These are phyloP conservation scores for Ceratocystis harringtonii DNA, from an alignment of 2,329 filamentous ascomycete species.

Conservation along the genomic window DNA sequence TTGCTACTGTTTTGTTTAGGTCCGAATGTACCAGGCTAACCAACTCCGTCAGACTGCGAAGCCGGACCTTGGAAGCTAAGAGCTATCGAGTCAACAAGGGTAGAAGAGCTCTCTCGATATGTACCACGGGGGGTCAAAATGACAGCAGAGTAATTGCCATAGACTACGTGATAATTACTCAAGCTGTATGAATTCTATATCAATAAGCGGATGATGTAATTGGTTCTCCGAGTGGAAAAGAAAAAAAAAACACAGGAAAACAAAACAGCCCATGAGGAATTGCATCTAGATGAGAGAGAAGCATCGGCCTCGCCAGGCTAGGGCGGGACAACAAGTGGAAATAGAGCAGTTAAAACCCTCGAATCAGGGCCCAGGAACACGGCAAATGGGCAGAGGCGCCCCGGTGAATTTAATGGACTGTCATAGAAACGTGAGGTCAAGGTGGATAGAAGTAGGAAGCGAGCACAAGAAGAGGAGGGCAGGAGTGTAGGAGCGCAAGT, in stretches of 20 bases:
- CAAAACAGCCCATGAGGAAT: neutral
- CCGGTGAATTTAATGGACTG: constrained; percentile 5
- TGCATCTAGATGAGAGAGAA: neutral
- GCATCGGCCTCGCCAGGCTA: neutral
- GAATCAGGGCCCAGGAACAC: constrained; percentile 1
- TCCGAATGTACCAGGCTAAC: constrained; percentile 11
- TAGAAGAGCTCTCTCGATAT: neutral
- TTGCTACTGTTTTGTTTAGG: constrained; percentile 6
- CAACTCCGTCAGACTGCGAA: constrained; percentile 14
- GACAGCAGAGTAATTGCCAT: neutral
- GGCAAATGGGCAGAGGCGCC: neutral
- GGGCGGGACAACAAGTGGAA: neutral
- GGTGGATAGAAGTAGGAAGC: neutral
- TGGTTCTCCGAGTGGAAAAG: neutral
- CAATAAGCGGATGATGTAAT: neutral
- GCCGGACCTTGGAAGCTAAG: constrained; percentile 12
- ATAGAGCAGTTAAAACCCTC: neutral
- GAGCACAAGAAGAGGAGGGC: neutral
- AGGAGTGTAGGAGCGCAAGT: constrained; percentile 6
- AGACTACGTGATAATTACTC: neutral
- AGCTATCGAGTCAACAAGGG: neutral
- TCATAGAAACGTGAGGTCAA: constrained; percentile 11
- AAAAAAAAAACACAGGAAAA: neutral
- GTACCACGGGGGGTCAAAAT: neutral
- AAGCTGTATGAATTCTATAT: neutral